These are phyloP conservation scores for Didymella keratinophila DNA, from an alignment of 2,329 filamentous ascomycete species.

Conservation along the genomic window DNA sequence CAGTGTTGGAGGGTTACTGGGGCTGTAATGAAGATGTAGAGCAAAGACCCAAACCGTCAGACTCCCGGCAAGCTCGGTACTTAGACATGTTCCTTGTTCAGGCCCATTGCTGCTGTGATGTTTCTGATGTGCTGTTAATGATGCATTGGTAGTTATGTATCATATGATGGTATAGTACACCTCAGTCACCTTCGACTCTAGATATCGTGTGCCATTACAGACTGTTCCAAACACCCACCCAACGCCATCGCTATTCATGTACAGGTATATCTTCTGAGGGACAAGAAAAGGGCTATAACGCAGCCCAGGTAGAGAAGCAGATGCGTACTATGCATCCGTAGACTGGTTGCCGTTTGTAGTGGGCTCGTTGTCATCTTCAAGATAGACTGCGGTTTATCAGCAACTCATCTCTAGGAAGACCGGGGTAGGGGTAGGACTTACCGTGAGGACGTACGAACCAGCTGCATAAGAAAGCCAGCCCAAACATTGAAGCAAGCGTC, in stretches of 20 bases:
- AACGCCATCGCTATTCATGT: conserved; percentile 5
- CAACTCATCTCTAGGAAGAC: too few species aligned
- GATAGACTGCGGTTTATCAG: conserved; percentile 11
- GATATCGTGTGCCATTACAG: neutral
- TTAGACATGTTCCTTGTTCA: too few species aligned
- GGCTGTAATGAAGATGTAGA: too few species aligned
- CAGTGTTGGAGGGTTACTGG: too few species aligned
- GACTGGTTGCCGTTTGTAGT: neutral
- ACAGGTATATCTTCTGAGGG: neutral
- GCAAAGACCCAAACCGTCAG: too few species aligned
- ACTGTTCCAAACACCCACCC: neutral
- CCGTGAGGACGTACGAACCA: conserved; percentile 77
- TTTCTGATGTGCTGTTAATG: too few species aligned
- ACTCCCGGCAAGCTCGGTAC: too few species aligned
- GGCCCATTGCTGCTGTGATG: too few species aligned
- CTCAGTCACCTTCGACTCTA: neutral
- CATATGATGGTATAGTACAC: neutral
- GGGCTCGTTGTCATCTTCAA: conserved; percentile 12
- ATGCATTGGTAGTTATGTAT: neutral
- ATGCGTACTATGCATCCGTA: conserved; percentile 8
- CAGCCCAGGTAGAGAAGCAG: neutral
- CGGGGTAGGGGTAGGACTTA: conserved; percentile 53
- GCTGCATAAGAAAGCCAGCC: conserved; percentile 68
- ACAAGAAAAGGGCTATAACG: neutral
- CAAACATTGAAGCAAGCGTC: conserved; percentile 72